Evolutionary conservation across 2,329 filamentous ascomycete genomes (phyloP), one percentile per base, ranked within the genome.

Genomic region (Aspergillus caelatus): DNA sequence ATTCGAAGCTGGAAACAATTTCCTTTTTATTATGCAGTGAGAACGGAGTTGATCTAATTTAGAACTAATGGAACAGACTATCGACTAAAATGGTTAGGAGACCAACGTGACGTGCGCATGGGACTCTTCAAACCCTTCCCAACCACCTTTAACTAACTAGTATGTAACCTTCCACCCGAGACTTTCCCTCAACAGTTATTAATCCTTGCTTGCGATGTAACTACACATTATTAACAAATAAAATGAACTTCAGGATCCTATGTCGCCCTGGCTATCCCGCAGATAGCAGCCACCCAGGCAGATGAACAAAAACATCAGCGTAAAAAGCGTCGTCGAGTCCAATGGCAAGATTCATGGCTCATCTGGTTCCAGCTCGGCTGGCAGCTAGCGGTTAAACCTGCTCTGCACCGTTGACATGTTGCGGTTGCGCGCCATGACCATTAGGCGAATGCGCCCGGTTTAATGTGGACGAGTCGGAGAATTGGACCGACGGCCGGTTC

Each of bases 381-480:
- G 50, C 4, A 21, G 30, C n/a, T 11, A 10, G 32, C 16, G 12
- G 5, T 30, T 39, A 55, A 14, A 55, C 52, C 21, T 55, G 52
- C 52, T 55, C 52, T 12, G 52, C 30, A 4, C 32, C 52, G 26
- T 55, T 39, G n/a, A 28, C 21, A 1, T 1, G 32, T 10, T 55
- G 52, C 19, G 52, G 11, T 19, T 28, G 52, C 52, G 16, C 32
- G 3, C 32, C 46, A 12, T 46, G 43, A 8, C n/a, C 21, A 21
- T 14, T 28, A 3, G 65, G 68, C 11, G 68, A 66, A n/a, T 62
- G 50, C 19, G 39, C 43, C n/a, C 43, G 62, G 21, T 61, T 60
- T 1, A 69, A 23, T 3, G 62, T 65, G 21, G 64, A 67, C 5
- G 64, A 34, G 10, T 69, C 68, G 2, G 68, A 70, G 16, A 64